phyloP scores from a whole-genome alignment of 768 basidiomycete species.

The Mycena galericulata region DNA sequence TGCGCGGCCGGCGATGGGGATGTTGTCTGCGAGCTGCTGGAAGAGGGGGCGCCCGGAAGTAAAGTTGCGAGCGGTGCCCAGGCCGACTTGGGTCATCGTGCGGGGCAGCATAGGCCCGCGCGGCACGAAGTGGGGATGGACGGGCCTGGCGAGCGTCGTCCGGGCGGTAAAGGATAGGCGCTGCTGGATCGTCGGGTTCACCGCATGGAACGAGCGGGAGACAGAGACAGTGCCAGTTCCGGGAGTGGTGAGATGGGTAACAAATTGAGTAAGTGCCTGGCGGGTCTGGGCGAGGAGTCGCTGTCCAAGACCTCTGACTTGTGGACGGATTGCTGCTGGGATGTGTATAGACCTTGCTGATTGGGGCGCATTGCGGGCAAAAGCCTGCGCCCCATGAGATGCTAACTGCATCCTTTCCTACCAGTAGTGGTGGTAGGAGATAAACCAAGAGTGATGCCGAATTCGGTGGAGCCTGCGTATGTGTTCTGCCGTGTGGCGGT shows the following conservation, averaged over 20 bases:
- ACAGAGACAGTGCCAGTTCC: conserved; percentile 50
- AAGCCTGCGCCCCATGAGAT: conserved; percentile 57
- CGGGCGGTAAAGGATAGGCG: conserved; percentile 69
- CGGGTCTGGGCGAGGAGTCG: conserved; percentile 65
- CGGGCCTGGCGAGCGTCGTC: conserved; percentile 60
- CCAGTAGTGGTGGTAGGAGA: conserved; percentile 25
- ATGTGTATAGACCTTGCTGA: conserved; percentile 60
- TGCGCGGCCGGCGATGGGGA: conserved; percentile 81
- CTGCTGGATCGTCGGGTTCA: conserved; percentile 60
- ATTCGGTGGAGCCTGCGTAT: conserved; percentile 15
- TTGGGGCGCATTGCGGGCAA: conserved; percentile 53
- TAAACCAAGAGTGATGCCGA: conserved; percentile 1
- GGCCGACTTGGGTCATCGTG: conserved; percentile 73
- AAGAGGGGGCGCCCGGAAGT: conserved; percentile 80
- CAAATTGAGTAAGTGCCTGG: conserved; percentile 65
- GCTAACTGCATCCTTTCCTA: conserved; percentile 55
- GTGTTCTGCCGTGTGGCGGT: conserved; percentile 20
- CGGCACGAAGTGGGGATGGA: conserved; percentile 66
- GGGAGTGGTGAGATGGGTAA: conserved; percentile 69
- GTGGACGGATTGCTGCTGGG: conserved; percentile 52
- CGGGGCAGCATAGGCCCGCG: conserved; percentile 64
- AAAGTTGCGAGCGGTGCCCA: conserved; percentile 83
- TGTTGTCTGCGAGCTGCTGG: conserved; percentile 83
- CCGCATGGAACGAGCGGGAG: conserved; percentile 41
- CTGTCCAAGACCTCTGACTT: conserved; percentile 49